Evolutionary conservation across 495 filamentous ascomycete species (phyloP).

Genomic region (Ascodesmis nigricans): DNA sequence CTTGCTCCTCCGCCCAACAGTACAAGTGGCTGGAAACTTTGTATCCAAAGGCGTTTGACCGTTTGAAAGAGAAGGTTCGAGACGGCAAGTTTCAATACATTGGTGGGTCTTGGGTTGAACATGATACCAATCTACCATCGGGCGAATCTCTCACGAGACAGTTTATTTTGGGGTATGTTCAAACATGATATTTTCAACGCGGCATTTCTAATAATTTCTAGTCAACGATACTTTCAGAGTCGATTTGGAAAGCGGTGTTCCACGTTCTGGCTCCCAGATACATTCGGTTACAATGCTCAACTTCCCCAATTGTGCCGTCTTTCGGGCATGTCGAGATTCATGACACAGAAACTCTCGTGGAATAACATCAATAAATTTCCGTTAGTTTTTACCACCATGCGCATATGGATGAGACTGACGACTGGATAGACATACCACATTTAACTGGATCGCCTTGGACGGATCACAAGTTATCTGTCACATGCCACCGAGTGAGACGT

Average conservation of each 20-base stretch:
- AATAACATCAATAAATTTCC: slow-evolving; percentile 99
- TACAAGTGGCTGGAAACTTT: slow-evolving; percentile 89
- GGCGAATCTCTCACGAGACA: slow-evolving; percentile 90
- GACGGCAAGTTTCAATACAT: slow-evolving; percentile 82
- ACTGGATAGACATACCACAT: slow-evolving; percentile 97
- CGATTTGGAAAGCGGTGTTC: slow-evolving; percentile 70
- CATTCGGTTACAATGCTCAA: slow-evolving; percentile 89
- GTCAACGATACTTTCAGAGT: slow-evolving; percentile 82
- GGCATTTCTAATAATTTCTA: too few species aligned
- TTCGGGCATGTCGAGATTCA: slow-evolving; percentile 84
- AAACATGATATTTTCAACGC: background rate
- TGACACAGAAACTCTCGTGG: slow-evolving; percentile 74
- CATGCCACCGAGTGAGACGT: slow-evolving; percentile 79
- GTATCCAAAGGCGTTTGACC: slow-evolving; percentile 71
- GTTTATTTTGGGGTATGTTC: slow-evolving; percentile 46
- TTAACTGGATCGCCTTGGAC: slow-evolving; percentile 91
- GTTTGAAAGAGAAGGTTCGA: slow-evolving; percentile 76
- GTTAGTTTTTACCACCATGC: too few species aligned
- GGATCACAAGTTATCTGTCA: slow-evolving; percentile 92
- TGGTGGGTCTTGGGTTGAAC: slow-evolving; percentile 95
- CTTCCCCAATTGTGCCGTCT: slow-evolving; percentile 79
- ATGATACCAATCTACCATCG: slow-evolving; percentile 91
- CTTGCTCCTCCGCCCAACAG: slow-evolving; percentile 82
- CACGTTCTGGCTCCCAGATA: slow-evolving; percentile 96
- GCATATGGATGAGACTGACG: too few species aligned